Percentiles rank a stretch among this genome's conserved stretches.
Evolutionary conservation across 2,329 filamentous ascomycete genomes (phyloP).

Genomic region (Helicocarpus griseus): DNA sequence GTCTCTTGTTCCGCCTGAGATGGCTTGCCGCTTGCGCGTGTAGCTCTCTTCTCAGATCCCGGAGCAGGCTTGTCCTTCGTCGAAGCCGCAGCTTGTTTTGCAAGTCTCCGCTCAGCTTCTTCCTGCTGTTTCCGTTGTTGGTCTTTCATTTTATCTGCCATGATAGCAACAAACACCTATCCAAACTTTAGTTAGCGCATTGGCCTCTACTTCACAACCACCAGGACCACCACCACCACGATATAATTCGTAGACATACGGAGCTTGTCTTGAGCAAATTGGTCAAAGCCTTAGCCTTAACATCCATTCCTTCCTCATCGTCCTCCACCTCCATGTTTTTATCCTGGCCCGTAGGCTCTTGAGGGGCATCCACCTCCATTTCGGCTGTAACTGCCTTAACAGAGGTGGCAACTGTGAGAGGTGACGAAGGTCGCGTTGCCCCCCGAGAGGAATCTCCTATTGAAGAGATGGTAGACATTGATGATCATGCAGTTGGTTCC

Average conservation of each 20-base stretch:
- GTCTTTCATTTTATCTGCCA: conserved; percentile 41
- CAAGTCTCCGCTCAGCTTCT: conserved; percentile 28
- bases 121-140: conserved; percentile 36
- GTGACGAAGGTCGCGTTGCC: conserved; percentile 24
- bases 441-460: conserved; percentile 17
- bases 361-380: conserved; percentile 5
- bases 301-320: conserved; percentile 32
- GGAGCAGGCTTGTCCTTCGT: conserved; percentile 16
- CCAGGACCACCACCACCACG: conserved; percentile 6
- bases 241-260: conserved; percentile 17
- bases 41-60: conserved; percentile 20
- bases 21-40: conserved; percentile 22
- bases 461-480: conserved; percentile 21
- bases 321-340: conserved; percentile 16
- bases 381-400: conserved; percentile 11
- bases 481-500: neutral
- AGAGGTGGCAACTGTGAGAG: conserved; percentile 13
- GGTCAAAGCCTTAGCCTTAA: conserved; percentile 35
- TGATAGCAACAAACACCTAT: conserved; percentile 40
- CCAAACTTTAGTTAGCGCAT: neutral
- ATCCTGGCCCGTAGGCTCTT: conserved; percentile 9
- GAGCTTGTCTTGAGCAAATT: conserved; percentile 38
- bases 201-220: neutral
- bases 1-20: conserved; percentile 12
- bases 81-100: conserved; percentile 23